Percentiles rank a stretch among this genome's conserved stretches.
Conservation (phyloP, 441 rosid species). For the Syzygium syzygioides region DNA sequence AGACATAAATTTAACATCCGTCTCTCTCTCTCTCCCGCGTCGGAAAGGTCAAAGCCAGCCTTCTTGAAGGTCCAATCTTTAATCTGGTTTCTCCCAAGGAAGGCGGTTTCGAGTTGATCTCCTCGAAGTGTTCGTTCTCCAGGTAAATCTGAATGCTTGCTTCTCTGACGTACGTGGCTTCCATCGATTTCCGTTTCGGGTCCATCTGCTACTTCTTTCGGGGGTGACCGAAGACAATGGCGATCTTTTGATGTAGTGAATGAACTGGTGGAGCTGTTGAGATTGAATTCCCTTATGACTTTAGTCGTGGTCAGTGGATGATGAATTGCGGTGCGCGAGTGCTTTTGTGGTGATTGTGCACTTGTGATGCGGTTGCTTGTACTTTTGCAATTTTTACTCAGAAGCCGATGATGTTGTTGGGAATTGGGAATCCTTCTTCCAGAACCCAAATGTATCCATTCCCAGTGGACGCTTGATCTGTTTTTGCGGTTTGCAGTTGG, state of each 20-base stretch:
- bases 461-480: neutral
- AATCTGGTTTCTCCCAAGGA: neutral
- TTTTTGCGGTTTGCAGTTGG: neutral
- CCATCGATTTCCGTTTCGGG: neutral
- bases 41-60: neutral
- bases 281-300: neutral
- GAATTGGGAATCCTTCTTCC: neutral
- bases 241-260: neutral
- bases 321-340: neutral
- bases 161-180: neutral
- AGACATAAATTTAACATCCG: no score
- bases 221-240: neutral
- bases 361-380: neutral
- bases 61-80: neutral
- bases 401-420: neutral
- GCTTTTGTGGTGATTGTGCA: neutral
- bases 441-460: neutral
- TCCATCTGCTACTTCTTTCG: neutral
- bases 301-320: neutral
- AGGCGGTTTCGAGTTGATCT: neutral
- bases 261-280: neutral
- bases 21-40: neutral
- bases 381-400: neutral
- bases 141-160: neutral
- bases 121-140: neutral